Evolutionary conservation across 139 green algal species (phyloP), one percentile per base, ranked within the genome.

Genomic region (Micromonas pusilla): DNA sequence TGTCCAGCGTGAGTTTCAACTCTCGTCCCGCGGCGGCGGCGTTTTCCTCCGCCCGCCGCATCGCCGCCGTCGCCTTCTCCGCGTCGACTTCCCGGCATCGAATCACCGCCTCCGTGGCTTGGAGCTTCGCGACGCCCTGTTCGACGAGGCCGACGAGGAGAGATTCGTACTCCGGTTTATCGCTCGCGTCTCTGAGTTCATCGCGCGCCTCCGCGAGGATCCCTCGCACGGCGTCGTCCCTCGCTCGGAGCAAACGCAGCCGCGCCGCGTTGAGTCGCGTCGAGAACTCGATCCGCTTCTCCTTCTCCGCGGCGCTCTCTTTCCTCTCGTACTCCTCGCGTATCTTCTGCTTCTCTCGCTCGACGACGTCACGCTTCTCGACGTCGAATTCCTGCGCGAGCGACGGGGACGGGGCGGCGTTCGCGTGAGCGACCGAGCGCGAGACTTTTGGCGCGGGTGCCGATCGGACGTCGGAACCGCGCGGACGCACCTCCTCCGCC

Each of bases 221-320:
- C 64, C 68, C 52, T 73, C 92, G 88, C 57, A 97, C 90, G 45
- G 91, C 89, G 1, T 89, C 85, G 72, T 98, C 92, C 33, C 89
- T 85, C 28, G 95, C 93, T 38, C 91, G 84, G 38, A 99, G 87
- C n/a, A 99, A 88, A 81, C 92, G 93, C 19, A 99, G 76, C 2
- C 95, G 87, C 70, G 88, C 87, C 54, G 93, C 90, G 81, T 99
- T 99, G 28, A 98, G 86, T 78, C 97, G 90, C 89, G 96, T 98
- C 66, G 92, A 97, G 84, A 91, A 93, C 78, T 97, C 95, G 57
- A 99, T 97, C 81, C 97, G 98, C 89, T 99, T 99, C 86, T 97
- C 94, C 19, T 96, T 91, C 70, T 97, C 93, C 9, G 96, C 89
- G 65, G 96, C 89, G 9, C 81, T 85, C 83, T 97, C 91, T 67